Base-by-base conservation (phyloP, 2,329 filamentous ascomycete species). In the Fusarium sp. region DNA sequence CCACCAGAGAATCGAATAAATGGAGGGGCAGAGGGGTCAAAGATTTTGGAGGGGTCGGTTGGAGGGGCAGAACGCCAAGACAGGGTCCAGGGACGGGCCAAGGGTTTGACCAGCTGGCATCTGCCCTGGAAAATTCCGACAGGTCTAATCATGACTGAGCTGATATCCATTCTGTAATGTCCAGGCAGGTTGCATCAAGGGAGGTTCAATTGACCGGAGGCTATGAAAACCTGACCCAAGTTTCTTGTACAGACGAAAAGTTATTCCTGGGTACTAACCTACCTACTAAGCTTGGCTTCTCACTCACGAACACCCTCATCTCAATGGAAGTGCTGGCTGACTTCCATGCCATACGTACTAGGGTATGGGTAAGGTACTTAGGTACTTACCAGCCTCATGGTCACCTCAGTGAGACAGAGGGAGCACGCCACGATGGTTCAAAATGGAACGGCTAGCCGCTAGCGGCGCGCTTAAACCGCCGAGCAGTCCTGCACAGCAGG, bases 21-120 rank as follows among this genome's bases (percentile, higher is more conserved):
- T 54, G 27, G 58, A 45, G 58, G 59, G 59, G 59, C 56, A 13
- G 10, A 13, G n/a, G 25, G 25, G 25, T 25, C 23, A 48, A 41
- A 25, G 17, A 25, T 33, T 61, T 40, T 45, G 31, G 58, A 62
- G 57, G 58, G 58, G 58, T 39, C 18, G 14, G 23, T 52, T 41
- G 58, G 36, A 62, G 59, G 58, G 59, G 57, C 37, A 62, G 58
- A 46, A 42, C 20, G 7, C 9, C 51, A 15, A 46, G 29, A 46
- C 49, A 60, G 39, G 51, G 43, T 31, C 25, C 25, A 27, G 6
- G 25, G 25, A 60, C 33, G 51, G 25, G 7, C 35, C 55, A 60
- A 47, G 47, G 47, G 52, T 42, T 56, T 35, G 31, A 37, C 29
- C 37, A 53, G 37, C 52, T 31, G 14, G 53, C 42, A 49, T 33